phyloP scores from a whole-genome alignment of 495 filamentous ascomycete genomes.

The Evansstolkia leycettana region DNA sequence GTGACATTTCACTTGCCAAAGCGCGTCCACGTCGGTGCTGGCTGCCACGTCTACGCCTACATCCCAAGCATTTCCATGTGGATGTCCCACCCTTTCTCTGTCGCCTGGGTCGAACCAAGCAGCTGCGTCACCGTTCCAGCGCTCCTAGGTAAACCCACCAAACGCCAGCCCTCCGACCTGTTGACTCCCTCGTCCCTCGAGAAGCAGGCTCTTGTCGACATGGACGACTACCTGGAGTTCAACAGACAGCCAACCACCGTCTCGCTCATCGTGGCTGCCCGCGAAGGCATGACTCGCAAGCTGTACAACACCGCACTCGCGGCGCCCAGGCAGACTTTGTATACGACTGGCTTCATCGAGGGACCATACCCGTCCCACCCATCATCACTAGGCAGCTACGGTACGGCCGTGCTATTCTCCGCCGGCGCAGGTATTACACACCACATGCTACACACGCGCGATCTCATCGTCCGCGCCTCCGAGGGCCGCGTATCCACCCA shows the following conservation, averaged over 20 bases:
- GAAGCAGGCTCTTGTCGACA: constrained; percentile 25
- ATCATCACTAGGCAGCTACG: constrained; percentile 62
- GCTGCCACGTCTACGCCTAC: constrained; percentile 74
- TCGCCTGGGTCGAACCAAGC: constrained; percentile 39
- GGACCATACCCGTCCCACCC: constrained; percentile 67
- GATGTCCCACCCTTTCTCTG: constrained; percentile 51
- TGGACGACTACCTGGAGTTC: constrained; percentile 13
- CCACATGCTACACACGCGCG: constrained; percentile 64
- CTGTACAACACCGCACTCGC: constrained; percentile 58
- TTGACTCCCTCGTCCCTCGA: constrained; percentile 9
- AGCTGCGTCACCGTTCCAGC: constrained; percentile 12
- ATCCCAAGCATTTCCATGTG: constrained; percentile 62
- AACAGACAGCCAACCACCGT: constrained; percentile 40
- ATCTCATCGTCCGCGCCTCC: constrained; percentile 57
- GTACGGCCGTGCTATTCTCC: constrained; percentile 75
- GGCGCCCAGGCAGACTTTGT: constrained; percentile 44
- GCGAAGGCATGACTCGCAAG: constrained; percentile 70
- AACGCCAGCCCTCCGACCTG: constrained; percentile 7
- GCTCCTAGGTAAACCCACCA: constrained; percentile 3
- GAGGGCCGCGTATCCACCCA: constrained; percentile 64
- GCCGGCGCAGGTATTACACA: constrained; percentile 86
- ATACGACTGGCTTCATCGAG: constrained; percentile 56
- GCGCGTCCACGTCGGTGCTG: constrained; percentile 59
- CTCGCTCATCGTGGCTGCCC: constrained; percentile 66
- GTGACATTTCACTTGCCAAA: constrained; percentile 66